phyloP scores from a whole-genome alignment of 192 early-diverging fungal genomes.

The Spizellomyces sp. region DNA sequence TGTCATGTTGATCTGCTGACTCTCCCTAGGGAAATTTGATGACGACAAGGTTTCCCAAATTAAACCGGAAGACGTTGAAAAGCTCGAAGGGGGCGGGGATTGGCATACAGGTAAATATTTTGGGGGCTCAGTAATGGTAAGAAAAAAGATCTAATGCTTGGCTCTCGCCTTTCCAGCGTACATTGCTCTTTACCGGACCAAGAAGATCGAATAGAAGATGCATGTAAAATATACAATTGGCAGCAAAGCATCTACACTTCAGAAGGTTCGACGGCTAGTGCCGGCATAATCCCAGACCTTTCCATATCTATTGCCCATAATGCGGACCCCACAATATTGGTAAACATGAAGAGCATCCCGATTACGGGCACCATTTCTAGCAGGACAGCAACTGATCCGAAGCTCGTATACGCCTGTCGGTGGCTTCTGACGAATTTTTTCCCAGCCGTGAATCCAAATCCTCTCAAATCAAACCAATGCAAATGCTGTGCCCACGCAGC shows the following conservation, averaged over 20 bases:
- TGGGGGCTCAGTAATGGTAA: too few species aligned
- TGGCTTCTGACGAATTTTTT: slow-evolving; percentile 11
- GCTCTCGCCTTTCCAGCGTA: too few species aligned
- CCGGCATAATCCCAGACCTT: slow-evolving; percentile 39
- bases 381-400: slow-evolving; percentile 50
- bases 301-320: slow-evolving; percentile 68
- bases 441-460: slow-evolving; percentile 12
- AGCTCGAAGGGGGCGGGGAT: slow-evolving; percentile 87
- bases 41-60: slow-evolving; percentile 92
- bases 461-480: slow-evolving; percentile 32
- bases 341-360: slow-evolving; percentile 68
- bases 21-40: slow-evolving; percentile 74
- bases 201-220: too few species aligned
- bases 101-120: slow-evolving; percentile 49
- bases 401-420: slow-evolving; percentile 18
- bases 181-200: too few species aligned
- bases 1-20: not conserved
- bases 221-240: too few species aligned
- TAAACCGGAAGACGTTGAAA: slow-evolving; percentile 82
- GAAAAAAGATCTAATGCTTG: too few species aligned
- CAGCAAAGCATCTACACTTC: too few species aligned
- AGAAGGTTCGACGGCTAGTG: not conserved
- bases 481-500: slow-evolving; percentile 26
- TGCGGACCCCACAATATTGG: slow-evolving; percentile 66
- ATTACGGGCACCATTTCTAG: slow-evolving; percentile 64